Evolutionary conservation across 2,329 filamentous ascomycete genomes (phyloP), one percentile per base, ranked within the genome.

Genomic region (Hymenoscyphus salicellus): DNA sequence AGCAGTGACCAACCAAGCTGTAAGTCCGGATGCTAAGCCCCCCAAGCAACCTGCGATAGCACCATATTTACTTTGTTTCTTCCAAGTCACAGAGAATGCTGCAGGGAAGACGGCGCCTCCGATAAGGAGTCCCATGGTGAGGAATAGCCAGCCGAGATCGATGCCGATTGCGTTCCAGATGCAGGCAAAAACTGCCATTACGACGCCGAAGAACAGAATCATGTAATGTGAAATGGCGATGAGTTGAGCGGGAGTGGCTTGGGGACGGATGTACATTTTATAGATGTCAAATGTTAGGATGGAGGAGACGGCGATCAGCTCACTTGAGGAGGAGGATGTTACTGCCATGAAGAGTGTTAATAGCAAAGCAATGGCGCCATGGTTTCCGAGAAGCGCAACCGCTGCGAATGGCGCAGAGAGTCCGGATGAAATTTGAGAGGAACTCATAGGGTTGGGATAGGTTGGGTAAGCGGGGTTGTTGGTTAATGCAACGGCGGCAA

Each of bases 261-360:
- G 74, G 0, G 91, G 91, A 69, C 93, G 89, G 78, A 95, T 83
- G 76, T 96, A 96, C 0, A 89, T 91, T 66, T 91, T 88, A 78
- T 94, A 96, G 69, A 94, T 82, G 72, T 95, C 92, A 74, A 94
- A 95, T 0, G 91, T 94, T 77, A 88, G 86, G 76, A 96, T 94
- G 17, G 89, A 92, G 1, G 89, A 92, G 2, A 94, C 90, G 3
- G 92, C 91, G 65, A 96, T 93, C 7, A 96, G 79, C 75, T 96
- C 89, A 0, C 91, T 89, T 0, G 89, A 93, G 68, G 90, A 89
- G 87, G 2, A 92, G 90, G 14, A 96, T 3, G 88, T 91, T 16
- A 91, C 88, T 1, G 89, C 89, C 89, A 91, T 91, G 79, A 92
- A 91, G 17, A 89, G 85, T 60, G 91, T 82, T 7, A 92, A 77